Base-by-base conservation (phyloP, 352 stramenopile genomes). In the Lagenidium sp. region DNA sequence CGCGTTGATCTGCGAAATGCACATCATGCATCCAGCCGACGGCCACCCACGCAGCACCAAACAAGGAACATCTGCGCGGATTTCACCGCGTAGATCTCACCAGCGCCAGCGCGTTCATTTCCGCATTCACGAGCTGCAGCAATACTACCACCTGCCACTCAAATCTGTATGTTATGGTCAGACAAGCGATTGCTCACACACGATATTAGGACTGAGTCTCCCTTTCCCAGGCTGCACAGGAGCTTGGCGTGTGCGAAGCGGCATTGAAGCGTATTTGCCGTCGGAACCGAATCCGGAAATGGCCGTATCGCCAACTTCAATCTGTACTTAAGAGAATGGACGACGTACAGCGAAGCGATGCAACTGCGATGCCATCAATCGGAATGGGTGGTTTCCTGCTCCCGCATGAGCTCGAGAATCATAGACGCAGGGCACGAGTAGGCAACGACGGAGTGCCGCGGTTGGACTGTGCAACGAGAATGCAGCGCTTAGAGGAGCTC, bases 261-360 rank as follows among this genome's bases (percentile, higher is more conserved):
- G 78, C 78, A n/a, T 50, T 91, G 10, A 91, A 88, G 61, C 74
- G 78, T 2, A 82, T 87, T 29, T 91, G 78, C 35, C 71, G 78
- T 21, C 72, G 73, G 26, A 83, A 86, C 44, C 48, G 51, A 32
- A 82, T 91, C 44, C 57, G 49, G 19, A 82, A 82, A 38, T 91
- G 78, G 78, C 78, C 78, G 13, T 91, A 79, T 38, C 63, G 78
- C 36, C 65, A 85, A 36, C 37, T 86, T 5, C 61, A 72, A n/a
- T 86, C 73, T 7, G 60, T 86, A 15, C 50, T 53, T 30, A 62
- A 65, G 20, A 69, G 69, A 20, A 82, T 85, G 20, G 45, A 55
- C 12, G 52, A 44, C 4, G 49, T 39, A 23, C 24, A 29, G 23
- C 29, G 21, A 0, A 11, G 28, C 16, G 30, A n/a, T 3, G 21